Conservation (phyloP, 2,329 filamentous ascomycete genomes). For the Trichoderma endophyticum region DNA sequence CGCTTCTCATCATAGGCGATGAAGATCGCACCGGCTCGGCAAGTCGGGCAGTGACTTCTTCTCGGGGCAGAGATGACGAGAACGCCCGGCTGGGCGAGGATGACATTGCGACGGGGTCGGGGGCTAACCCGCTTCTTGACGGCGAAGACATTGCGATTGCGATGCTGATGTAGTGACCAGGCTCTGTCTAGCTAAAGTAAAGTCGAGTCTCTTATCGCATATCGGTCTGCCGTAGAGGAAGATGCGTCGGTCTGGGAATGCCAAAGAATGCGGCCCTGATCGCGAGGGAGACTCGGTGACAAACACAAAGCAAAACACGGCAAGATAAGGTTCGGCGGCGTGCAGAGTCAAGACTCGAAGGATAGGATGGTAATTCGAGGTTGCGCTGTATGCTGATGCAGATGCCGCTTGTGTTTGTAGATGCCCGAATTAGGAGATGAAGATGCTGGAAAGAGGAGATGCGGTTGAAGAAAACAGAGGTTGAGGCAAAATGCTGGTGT, state of each 20-base stretch:
- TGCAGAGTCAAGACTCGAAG: background rate
- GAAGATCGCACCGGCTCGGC: constrained; percentile 52
- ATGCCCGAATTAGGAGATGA: background rate
- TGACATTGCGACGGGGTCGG: constrained; percentile 38
- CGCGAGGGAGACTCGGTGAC: constrained; percentile 7
- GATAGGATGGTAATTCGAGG: background rate
- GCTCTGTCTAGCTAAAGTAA: background rate
- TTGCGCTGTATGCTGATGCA: background rate
- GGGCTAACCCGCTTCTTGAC: constrained; percentile 30
- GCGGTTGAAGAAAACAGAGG: background rate
- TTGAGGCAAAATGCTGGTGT: background rate
- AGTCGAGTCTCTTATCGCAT: constrained; percentile 2
- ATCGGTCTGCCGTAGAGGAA: background rate
- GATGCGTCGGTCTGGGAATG: background rate
- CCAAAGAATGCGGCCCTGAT: background rate
- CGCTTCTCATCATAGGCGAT: constrained; percentile 39
- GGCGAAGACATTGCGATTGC: constrained; percentile 37
- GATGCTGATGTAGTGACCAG: background rate
- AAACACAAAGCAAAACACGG: background rate
- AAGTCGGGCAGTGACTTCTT: constrained; percentile 58
- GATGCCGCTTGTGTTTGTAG: background rate
- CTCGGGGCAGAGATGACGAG: constrained; percentile 54
- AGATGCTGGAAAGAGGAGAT: background rate
- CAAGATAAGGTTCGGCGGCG: background rate
- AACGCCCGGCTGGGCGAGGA: constrained; percentile 48